Conservation (phyloP, 768 basidiomycete genomes). For the Leccinellum luteum region DNA sequence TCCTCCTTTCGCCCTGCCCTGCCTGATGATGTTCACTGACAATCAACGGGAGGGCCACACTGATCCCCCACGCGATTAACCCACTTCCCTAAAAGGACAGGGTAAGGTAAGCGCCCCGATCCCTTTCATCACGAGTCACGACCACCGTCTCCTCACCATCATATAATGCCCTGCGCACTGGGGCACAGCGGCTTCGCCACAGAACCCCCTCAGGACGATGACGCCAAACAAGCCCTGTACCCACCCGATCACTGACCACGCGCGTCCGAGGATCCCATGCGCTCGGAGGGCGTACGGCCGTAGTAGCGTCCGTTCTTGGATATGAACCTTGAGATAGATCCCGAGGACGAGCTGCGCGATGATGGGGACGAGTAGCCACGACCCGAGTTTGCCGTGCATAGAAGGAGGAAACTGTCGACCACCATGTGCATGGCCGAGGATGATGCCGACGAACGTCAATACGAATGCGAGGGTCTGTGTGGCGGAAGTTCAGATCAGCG, state of each 20-base stretch:
- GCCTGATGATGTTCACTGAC: slow-evolving; percentile 76
- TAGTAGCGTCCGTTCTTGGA: slow-evolving; percentile 70
- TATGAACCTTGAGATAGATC: slow-evolving; percentile 89
- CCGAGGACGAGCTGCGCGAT: slow-evolving; percentile 67
- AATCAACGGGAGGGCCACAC: slow-evolving; percentile 76
- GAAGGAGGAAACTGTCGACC: slow-evolving; percentile 76
- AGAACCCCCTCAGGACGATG: slow-evolving; percentile 72
- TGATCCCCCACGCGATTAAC: slow-evolving; percentile 82
- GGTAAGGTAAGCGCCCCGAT: slow-evolving; percentile 6
- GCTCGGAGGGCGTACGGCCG: slow-evolving; percentile 67
- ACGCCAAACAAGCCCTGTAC: slow-evolving; percentile 88
- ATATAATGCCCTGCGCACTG: slow-evolving; percentile 91
- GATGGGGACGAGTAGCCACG: slow-evolving; percentile 56
- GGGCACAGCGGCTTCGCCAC: slow-evolving; percentile 61
- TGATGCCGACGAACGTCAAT: slow-evolving; percentile 68
- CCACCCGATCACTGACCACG: slow-evolving; percentile 86
- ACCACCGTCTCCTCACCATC: slow-evolving; percentile 43
- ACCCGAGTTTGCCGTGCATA: slow-evolving; percentile 67
- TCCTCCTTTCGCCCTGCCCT: slow-evolving; percentile 63
- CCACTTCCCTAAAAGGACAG: slow-evolving; percentile 61
- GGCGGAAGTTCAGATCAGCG: neutral
- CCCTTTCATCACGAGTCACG: neutral
- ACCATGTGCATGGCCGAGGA: slow-evolving; percentile 81
- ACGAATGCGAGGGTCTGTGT: slow-evolving; percentile 61
- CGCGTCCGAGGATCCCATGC: slow-evolving; percentile 78